A percentile compares a stretch with the other conserved stretches of the same genome.
Evolutionary conservation across 192 early-diverging fungal species (phyloP).

Genomic region (Coemansia sp.): DNA sequence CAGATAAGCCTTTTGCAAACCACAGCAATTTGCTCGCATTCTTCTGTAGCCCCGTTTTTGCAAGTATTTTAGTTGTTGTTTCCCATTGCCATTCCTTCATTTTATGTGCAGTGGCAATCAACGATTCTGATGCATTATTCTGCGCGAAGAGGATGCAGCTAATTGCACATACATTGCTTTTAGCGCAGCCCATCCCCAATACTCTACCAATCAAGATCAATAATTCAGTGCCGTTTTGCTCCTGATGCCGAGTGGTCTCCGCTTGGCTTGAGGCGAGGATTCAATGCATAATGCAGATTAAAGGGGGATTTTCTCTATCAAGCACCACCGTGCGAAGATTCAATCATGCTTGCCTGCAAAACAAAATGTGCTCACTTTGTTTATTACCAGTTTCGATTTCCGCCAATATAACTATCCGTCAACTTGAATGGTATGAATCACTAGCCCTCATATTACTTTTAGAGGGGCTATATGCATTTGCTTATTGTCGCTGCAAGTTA

Average conservation of each 20-base stretch:
- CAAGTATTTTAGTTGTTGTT: neutral
- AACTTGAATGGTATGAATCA: too few species aligned
- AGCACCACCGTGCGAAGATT: neutral
- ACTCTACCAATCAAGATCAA: neutral
- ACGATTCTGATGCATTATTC: neutral
- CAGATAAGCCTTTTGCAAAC: neutral
- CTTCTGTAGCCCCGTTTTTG: neutral
- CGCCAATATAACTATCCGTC: too few species aligned
- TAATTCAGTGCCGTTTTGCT: neutral
- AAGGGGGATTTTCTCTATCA: neutral
- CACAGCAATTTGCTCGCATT: neutral
- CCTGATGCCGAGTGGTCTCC: neutral
- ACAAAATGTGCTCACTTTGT: neutral
- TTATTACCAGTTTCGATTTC: neutral
- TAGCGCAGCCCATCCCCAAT: neutral
- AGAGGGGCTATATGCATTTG: too few species aligned
- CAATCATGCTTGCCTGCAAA: neutral
- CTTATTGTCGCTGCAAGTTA: too few species aligned
- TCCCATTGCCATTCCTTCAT: neutral
- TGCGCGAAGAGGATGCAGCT: neutral
- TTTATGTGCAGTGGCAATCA: neutral
- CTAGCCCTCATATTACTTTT: too few species aligned
- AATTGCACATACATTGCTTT: neutral
- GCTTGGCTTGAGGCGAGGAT: neutral
- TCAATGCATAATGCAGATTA: neutral